Evolutionary conservation across 148 eudicot species (phyloP), one percentile per base, ranked within the genome.

Genomic region (Rheum nobile): DNA sequence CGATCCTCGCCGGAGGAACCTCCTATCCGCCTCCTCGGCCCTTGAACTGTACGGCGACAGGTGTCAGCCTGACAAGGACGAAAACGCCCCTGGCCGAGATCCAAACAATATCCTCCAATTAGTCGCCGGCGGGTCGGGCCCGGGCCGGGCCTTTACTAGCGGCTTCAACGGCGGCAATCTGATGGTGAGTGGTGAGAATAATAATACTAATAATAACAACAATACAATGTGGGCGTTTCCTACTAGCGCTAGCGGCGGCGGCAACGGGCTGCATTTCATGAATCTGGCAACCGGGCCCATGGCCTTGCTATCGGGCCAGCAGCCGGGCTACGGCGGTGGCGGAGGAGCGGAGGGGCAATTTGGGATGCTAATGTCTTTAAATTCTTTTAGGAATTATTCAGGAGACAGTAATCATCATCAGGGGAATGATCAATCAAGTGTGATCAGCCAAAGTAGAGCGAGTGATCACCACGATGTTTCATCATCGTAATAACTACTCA

Each of bases 161-260:
- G 22, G 70, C 6, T 65, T 31, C 11, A n/a, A 7, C n/a, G n/a
- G 67, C 13, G 29, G 61, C 16, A 61, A 29, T 16, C 1, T 28
- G 67, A 28, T 61, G 35, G 67, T 8, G 28, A 57, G 32, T 12
- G 29, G 39, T 5, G 70, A 65, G 17, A 71, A 37, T 7, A 71
- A 74, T 52, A 59, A 65, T 16, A 59, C 28, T 5, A 71, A 74
- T 50, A 57, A 63, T 13, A 55, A 37, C 38, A 61, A 35, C 5
- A 71, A 74, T 65, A 47, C 84, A 22, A 82, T 79, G 79, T 82
- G 84, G 85, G 54, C 80, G n/a, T 74, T 57, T 74, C 82, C 82
- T 12, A 2, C 65, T 11, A 21, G 67, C 75, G 65, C 54, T 75
- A 63, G 14, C 37, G 72, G 78, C 63, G 82, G 80, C 21, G 38